phyloP scores from a whole-genome alignment of 306 rosid genomes.

The Cyclanthera cordifolia region DNA sequence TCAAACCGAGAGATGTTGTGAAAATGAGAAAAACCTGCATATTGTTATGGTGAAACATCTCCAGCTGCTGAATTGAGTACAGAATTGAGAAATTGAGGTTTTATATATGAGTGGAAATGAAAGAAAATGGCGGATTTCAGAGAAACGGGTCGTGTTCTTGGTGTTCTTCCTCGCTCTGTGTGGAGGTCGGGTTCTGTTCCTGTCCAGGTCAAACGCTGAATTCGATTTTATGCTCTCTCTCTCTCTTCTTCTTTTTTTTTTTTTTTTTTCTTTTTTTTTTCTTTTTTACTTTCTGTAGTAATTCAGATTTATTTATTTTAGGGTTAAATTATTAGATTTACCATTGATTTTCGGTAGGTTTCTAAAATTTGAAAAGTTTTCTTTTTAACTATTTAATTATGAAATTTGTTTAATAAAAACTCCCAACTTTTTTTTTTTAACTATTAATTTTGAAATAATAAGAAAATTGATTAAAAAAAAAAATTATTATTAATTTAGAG shows the following conservation, averaged over 20 bases:
- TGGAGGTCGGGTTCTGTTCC: not conserved
- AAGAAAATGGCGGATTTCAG: not conserved
- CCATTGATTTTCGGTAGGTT: too few relatives aligned
- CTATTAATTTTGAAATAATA: too few relatives aligned
- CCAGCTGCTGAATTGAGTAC: not conserved
- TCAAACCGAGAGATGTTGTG: not conserved
- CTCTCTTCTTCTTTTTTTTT: too few relatives aligned
- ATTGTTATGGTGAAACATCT: slow-evolving; percentile 10
- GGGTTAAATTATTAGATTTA: too few relatives aligned
- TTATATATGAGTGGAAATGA: not conserved
- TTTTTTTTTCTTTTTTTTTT: not conserved
- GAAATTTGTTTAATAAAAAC: too few relatives aligned
- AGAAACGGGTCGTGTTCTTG: not conserved
- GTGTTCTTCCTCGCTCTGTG: slow-evolving; percentile 2
- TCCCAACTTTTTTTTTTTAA: too few relatives aligned
- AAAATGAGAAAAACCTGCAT: slow-evolving; percentile 5
- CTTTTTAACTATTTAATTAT: too few relatives aligned
- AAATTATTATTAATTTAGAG: too few relatives aligned
- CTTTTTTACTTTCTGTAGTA: too few relatives aligned
- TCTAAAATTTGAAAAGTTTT: too few relatives aligned
- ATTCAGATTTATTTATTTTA: too few relatives aligned
- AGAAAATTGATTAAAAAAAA: too few relatives aligned
- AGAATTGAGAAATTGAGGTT: not conserved
- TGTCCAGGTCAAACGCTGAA: slow-evolving; percentile 4
- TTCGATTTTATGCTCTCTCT: not conserved